Conservation (phyloP, 495 filamentous ascomycete species). For the Penicillium silybi region DNA sequence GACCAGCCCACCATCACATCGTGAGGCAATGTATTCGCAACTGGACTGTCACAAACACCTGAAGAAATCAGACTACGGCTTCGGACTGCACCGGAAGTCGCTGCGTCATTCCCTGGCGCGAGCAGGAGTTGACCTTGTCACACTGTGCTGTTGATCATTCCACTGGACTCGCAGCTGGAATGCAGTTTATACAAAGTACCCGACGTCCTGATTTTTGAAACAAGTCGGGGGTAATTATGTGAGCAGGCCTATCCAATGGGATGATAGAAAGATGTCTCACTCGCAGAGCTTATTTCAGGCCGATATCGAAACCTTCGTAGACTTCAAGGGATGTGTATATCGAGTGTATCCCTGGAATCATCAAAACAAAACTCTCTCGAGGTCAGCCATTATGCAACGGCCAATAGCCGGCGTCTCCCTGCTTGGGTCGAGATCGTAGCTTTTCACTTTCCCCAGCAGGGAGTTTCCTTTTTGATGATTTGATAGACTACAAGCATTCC, state of each 20-base stretch:
- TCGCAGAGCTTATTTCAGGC: not conserved
- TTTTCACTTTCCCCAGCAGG: too few species aligned
- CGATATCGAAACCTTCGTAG: not conserved
- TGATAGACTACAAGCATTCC: too few species aligned
- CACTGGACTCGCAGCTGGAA: not conserved
- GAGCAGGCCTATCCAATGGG: too few species aligned
- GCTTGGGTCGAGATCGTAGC: too few species aligned
- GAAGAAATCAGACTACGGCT: not conserved
- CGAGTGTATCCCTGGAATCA: not conserved
- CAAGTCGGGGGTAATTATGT: too few species aligned
- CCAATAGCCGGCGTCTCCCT: too few species aligned
- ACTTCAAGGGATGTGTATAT: not conserved
- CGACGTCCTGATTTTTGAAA: too few species aligned
- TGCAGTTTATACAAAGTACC: not conserved
- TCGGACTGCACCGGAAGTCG: not conserved
- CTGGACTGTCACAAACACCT: not conserved
- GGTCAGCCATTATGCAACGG: too few species aligned
- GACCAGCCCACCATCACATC: not conserved
- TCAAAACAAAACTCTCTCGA: not conserved
- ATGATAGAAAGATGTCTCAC: not conserved
- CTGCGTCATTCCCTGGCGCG: not conserved
- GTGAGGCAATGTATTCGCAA: not conserved
- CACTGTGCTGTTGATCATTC: not conserved
- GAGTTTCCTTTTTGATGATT: too few species aligned
- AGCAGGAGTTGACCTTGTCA: not conserved